phyloP scores from a whole-genome alignment of 768 basidiomycete species.

The Lactarius deliciosus region DNA sequence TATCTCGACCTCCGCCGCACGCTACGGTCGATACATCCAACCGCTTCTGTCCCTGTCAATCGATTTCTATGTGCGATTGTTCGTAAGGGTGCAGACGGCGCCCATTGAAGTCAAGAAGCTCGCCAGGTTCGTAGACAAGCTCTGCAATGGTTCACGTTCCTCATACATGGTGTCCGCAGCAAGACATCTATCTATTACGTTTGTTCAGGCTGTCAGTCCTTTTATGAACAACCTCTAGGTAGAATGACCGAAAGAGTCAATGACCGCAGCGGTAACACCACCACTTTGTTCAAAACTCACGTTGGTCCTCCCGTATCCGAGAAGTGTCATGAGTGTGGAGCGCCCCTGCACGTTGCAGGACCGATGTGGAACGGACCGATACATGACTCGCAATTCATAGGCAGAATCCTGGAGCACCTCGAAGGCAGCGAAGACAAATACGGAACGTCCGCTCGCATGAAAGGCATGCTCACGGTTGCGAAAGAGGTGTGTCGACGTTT shows the following conservation, averaged over 20 bases:
- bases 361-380: conserved; percentile 96
- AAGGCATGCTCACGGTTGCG: conserved; percentile 92
- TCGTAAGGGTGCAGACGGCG: conserved; percentile 71
- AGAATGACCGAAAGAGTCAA: conserved; percentile 61
- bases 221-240: conserved; percentile 84
- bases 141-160: not conserved
- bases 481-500: conserved; percentile 58
- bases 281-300: conserved; percentile 68
- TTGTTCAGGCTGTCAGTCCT: conserved; percentile 81
- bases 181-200: conserved; percentile 85
- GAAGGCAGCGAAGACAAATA: conserved; percentile 62
- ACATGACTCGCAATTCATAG: conserved; percentile 73
- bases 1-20: conserved; percentile 80
- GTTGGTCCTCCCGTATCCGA: conserved; percentile 64
- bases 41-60: conserved; percentile 90
- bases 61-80: conserved; percentile 95
- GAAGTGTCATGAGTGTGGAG: conserved; percentile 82
- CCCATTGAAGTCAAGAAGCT: conserved; percentile 84
- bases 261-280: conserved; percentile 54
- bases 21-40: conserved; percentile 90
- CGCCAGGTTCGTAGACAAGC: conserved; percentile 55
- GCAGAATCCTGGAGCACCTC: conserved; percentile 72
- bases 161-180: conserved; percentile 42
- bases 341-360: conserved; percentile 79
- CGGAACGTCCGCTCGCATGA: conserved; percentile 81